A percentile compares a stretch with the other conserved stretches of the same genome.
phyloP scores from a whole-genome alignment of 768 basidiomycete species.

The Suillus variegatus region DNA sequence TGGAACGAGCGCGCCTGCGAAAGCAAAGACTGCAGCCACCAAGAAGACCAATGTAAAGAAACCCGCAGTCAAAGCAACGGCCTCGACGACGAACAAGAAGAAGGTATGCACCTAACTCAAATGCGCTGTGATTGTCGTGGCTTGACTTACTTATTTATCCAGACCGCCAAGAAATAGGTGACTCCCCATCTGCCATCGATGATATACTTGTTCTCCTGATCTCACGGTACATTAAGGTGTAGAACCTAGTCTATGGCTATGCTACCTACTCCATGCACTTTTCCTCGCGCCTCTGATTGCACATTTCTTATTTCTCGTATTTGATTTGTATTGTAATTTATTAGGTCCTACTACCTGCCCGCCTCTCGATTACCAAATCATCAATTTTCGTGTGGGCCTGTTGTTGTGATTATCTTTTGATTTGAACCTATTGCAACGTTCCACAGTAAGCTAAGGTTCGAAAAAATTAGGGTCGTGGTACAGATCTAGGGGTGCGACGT shows the following conservation, averaged over 20 bases:
- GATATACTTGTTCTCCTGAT: constrained; percentile 6
- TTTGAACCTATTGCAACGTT: neutral
- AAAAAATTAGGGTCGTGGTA: neutral
- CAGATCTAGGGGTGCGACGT: neutral
- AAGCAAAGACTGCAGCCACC: constrained; percentile 28
- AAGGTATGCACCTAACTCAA: constrained; percentile 10
- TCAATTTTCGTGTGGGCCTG: neutral
- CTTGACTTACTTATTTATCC: constrained; percentile 17
- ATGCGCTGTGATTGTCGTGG: constrained; percentile 13
- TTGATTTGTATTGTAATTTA: constrained; percentile 13
- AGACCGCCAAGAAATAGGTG: constrained; percentile 6
- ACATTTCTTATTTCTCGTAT: constrained; percentile 11
- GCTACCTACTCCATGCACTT: constrained; percentile 9
- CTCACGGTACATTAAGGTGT: constrained; percentile 6
- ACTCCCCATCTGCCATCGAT: neutral
- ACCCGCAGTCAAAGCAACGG: constrained; percentile 14
- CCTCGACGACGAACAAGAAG: constrained; percentile 22
- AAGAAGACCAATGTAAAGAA: constrained; percentile 38
- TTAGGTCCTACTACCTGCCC: constrained; percentile 1
- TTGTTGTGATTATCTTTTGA: too few species aligned
- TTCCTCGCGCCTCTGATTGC: neutral
- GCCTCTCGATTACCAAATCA: neutral
- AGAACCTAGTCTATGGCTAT: neutral
- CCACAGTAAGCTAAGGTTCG: neutral
- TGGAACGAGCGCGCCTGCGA: constrained; percentile 45